Percentiles rank a stretch among this genome's conserved stretches.
These are phyloP conservation scores for Pyracantha coccinea DNA, from an alignment of 331 rosid species.

Conservation along the genomic window DNA sequence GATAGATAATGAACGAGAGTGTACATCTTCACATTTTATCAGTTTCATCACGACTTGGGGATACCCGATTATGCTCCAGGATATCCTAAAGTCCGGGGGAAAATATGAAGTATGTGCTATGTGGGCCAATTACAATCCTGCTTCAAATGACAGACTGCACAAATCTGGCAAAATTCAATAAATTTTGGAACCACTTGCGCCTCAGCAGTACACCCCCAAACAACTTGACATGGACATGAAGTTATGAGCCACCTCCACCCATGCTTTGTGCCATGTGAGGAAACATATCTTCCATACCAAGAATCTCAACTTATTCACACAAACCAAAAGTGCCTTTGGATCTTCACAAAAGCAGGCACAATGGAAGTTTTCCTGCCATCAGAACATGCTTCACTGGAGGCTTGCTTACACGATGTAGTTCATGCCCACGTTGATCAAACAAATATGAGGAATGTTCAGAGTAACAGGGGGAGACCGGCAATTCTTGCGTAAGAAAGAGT, in stretches of 20 bases:
- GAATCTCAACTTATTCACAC: not conserved
- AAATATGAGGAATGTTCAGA: slow-evolving; percentile 76
- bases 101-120: no score
- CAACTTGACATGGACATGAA: not conserved
- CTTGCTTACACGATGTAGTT: slow-evolving; percentile 53
- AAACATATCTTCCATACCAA: slow-evolving; percentile 3
- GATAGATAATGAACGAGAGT: not conserved
- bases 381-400: not conserved
- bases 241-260: not conserved
- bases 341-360: not conserved
- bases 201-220: not conserved
- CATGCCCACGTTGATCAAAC: slow-evolving; percentile 86
- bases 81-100: no score
- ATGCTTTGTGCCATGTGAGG: not conserved
- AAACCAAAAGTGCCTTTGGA: not conserved
- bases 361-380: not conserved
- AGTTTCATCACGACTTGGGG: no score
- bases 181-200: not conserved
- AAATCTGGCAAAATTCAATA: not conserved
- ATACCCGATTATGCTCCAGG: no score
- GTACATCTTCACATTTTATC: not conserved
- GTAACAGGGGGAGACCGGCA: slow-evolving; percentile 77
- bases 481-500: slow-evolving; percentile 82
- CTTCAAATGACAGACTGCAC: not conserved
- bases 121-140: not conserved